phyloP scores from a whole-genome alignment of 306 rosid species.

The Vigna unguiculata region DNA sequence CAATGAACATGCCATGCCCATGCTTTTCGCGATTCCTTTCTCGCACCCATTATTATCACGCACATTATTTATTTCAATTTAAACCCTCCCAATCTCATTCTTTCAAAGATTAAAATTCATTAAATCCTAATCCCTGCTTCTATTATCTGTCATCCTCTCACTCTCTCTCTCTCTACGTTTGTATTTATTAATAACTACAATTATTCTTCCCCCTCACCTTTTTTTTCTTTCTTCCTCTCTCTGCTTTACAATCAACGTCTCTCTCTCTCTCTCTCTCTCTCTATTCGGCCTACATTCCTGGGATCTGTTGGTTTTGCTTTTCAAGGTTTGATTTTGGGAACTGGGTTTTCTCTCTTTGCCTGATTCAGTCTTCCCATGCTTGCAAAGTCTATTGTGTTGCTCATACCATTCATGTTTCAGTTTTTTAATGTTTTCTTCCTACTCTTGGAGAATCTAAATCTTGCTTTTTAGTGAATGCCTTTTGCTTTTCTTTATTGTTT shows the following conservation, averaged over 20 bases:
- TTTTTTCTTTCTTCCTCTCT: slow-evolving; percentile 28
- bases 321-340: slow-evolving; percentile 57
- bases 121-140: slow-evolving; percentile 22
- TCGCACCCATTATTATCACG: background rate
- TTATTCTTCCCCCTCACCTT: slow-evolving; percentile 9
- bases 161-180: background rate
- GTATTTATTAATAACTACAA: background rate
- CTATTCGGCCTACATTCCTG: slow-evolving; percentile 46
- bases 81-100: background rate
- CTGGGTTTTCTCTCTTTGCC: slow-evolving; percentile 44
- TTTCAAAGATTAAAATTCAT: slow-evolving; percentile 22
- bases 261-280: slow-evolving; percentile 23
- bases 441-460: background rate
- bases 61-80: background rate
- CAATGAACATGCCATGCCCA: background rate
- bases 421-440: background rate
- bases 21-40: slow-evolving; percentile 24
- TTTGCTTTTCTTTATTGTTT: background rate
- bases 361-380: slow-evolving; percentile 8
- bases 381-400: background rate
- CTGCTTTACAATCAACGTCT: background rate
- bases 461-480: slow-evolving; percentile 12
- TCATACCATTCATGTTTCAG: background rate
- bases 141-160: slow-evolving; percentile 13
- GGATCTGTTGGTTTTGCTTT: slow-evolving; percentile 53